Evolutionary conservation across 2,329 filamentous ascomycete species (phyloP).

Genomic region (Pseudogymnoascus sp.): DNA sequence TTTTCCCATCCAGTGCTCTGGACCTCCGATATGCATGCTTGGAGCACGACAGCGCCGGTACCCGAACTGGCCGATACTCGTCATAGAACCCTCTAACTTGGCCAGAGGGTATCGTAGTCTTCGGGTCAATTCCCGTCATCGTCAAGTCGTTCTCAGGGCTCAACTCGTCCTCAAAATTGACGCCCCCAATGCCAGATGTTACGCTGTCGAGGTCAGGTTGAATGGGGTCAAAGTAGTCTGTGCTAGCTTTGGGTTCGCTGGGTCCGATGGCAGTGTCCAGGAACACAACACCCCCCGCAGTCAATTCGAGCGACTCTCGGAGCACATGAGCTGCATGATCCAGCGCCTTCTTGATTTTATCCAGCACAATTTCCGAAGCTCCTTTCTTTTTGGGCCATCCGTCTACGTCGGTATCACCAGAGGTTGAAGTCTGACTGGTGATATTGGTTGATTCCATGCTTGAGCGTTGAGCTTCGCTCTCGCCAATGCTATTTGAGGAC

Average conservation of each 20-base stretch:
- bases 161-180: not conserved
- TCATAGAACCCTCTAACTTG: constrained; percentile 1
- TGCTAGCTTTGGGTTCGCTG: constrained; percentile 14
- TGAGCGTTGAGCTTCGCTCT: not conserved
- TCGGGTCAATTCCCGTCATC: constrained; percentile 8
- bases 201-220: constrained; percentile 1
- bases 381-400: not conserved
- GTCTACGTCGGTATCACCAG: not conserved
- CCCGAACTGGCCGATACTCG: constrained; percentile 20
- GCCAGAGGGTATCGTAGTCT: constrained; percentile 1
- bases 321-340: constrained; percentile 25
- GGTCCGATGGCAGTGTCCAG: constrained; percentile 23
- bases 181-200: not conserved
- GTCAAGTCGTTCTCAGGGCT: not conserved
- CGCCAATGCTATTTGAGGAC: not conserved
- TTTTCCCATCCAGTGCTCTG: constrained; percentile 20
- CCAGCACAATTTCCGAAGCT: constrained; percentile 16
- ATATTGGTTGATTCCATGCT: not conserved
- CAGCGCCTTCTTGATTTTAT: constrained; percentile 23
- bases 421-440: not conserved
- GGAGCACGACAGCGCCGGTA: constrained; percentile 22
- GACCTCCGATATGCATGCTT: constrained; percentile 18
- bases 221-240: constrained; percentile 13
- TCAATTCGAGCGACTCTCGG: constrained; percentile 24
- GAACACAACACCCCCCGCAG: constrained; percentile 25